A percentile compares a stretch with the other conserved stretches of the same genome.
Evolutionary conservation across 306 rosid species (phyloP).

Genomic region (Pueraria montana): DNA sequence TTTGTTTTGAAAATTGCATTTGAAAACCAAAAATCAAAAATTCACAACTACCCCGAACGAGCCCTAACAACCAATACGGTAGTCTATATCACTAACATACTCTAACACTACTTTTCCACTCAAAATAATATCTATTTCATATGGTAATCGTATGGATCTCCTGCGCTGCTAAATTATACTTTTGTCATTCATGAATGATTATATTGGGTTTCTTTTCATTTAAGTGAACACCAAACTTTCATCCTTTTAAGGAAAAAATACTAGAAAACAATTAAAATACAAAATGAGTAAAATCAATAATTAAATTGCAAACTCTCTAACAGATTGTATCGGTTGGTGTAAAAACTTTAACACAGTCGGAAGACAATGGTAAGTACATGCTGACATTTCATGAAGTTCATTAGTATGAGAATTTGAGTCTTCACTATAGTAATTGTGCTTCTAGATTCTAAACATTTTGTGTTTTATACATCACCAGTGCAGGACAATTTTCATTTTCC

Average conservation of each 20-base stretch:
- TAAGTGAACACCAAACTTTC: background rate
- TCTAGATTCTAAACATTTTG: background rate
- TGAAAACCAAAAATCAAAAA: too few relatives aligned
- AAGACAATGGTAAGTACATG: background rate
- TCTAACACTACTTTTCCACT: background rate
- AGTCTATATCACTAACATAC: background rate
- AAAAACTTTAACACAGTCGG: background rate
- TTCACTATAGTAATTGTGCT: background rate
- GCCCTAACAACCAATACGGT: background rate
- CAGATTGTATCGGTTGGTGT: background rate
- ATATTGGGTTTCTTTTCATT: background rate
- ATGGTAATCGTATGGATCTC: background rate
- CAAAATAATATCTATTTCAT: background rate
- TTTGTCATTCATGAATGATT: background rate
- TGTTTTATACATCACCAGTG: slow-evolving; percentile 6
- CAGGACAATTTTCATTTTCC: background rate
- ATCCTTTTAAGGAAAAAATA: background rate
- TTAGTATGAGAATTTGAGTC: background rate
- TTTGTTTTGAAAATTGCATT: too few relatives aligned
- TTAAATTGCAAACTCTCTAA: background rate
- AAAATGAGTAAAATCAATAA: background rate
- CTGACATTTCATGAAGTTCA: background rate
- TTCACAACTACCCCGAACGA: too few relatives aligned
- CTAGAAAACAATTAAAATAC: background rate
- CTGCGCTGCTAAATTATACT: background rate